Conservation (phyloP, 345 rosid species). For the Anacardium occidentale region DNA sequence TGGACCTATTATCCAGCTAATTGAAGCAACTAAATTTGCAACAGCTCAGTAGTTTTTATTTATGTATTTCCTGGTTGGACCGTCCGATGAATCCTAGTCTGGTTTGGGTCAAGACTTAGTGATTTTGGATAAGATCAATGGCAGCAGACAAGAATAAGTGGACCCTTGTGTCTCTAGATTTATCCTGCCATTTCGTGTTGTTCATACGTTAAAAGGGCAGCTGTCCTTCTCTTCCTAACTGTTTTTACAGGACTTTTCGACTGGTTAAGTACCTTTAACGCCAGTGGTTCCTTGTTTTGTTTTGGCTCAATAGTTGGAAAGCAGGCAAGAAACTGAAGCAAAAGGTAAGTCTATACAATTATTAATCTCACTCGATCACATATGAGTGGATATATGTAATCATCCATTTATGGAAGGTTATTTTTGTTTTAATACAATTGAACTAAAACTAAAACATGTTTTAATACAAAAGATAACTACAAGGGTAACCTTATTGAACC, state of each 20-base stretch:
- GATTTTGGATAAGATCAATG: background rate
- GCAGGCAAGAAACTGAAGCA: background rate
- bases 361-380: too few species aligned
- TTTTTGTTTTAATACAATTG: too few species aligned
- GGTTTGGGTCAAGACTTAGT: slow-evolving; percentile 19
- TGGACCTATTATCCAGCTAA: slow-evolving; percentile 26
- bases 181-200: background rate
- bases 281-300: background rate
- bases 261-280: background rate
- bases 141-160: background rate
- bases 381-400: too few species aligned
- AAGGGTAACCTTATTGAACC: too few species aligned
- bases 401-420: too few species aligned
- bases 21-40: slow-evolving; percentile 3
- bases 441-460: too few species aligned
- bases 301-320: background rate
- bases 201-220: background rate
- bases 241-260: background rate
- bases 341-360: too few species aligned
- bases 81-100: slow-evolving; percentile 17
- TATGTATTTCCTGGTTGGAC: slow-evolving; percentile 18
- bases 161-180: background rate
- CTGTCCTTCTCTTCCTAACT: background rate
- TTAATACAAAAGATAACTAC: too few species aligned
- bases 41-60: background rate